Evolutionary conservation across 768 basidiomycete species (phyloP).

Genomic region (Suillus tomentosus): DNA sequence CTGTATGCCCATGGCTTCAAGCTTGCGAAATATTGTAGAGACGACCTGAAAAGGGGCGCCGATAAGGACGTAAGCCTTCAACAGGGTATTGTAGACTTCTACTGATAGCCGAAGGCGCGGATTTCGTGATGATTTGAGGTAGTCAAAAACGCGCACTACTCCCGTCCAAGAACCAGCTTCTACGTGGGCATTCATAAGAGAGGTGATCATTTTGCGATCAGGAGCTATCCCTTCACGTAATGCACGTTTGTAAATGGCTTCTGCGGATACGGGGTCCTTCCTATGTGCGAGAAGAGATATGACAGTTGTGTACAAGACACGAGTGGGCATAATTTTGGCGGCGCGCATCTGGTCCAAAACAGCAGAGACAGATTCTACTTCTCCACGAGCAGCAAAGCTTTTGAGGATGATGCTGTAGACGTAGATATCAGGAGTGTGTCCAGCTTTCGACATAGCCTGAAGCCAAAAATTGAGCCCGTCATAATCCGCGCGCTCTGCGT

Average conservation of each 20-base stretch:
- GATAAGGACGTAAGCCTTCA: slow-evolving; percentile 82
- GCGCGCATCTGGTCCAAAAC: slow-evolving; percentile 65
- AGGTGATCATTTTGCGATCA: slow-evolving; percentile 63
- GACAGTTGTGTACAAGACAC: slow-evolving; percentile 63
- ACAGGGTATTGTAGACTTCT: slow-evolving; percentile 72
- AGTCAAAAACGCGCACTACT: slow-evolving; percentile 71
- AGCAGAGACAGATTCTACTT: slow-evolving; percentile 50
- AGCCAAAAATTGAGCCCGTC: slow-evolving; percentile 58
- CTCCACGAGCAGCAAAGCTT: slow-evolving; percentile 54
- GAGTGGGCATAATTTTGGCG: slow-evolving; percentile 47
- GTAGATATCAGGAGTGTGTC: slow-evolving; percentile 53
- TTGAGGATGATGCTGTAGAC: slow-evolving; percentile 64
- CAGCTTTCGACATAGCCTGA: slow-evolving; percentile 47
- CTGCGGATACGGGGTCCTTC: slow-evolving; percentile 64
- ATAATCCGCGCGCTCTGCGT: slow-evolving; percentile 48
- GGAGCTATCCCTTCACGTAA: slow-evolving; percentile 61
- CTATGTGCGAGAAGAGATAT: slow-evolving; percentile 65
- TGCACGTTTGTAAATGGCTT: slow-evolving; percentile 66
- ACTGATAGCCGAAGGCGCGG: slow-evolving; percentile 48
- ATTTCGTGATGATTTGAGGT: slow-evolving; percentile 42
- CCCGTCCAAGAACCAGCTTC: slow-evolving; percentile 79
- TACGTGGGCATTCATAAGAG: slow-evolving; percentile 83
- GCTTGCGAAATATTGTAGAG: slow-evolving; percentile 57
- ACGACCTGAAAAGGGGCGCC: slow-evolving; percentile 76
- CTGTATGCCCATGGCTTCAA: slow-evolving; percentile 49